Percentiles rank a stretch among this genome's conserved stretches.
Conservation (phyloP, 306 rosid genomes). For the Cicer pinnatifidum region DNA sequence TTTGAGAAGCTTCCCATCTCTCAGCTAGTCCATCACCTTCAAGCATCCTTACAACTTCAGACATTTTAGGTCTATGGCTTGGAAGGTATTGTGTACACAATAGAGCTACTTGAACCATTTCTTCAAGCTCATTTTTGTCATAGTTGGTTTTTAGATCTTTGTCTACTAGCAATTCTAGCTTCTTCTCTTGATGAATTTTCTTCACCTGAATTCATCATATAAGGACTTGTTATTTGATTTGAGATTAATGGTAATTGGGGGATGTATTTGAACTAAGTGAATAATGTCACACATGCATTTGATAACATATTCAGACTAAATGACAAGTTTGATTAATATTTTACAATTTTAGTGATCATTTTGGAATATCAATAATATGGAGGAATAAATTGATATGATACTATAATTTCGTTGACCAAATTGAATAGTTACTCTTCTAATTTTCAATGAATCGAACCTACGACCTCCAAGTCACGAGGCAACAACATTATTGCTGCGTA, state of each 20-base stretch:
- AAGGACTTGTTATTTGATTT: conserved; percentile 19
- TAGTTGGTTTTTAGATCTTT: conserved; percentile 57
- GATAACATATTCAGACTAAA: too few species aligned
- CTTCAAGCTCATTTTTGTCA: conserved; percentile 58
- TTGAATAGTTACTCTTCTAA: not conserved
- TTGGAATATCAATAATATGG: too few species aligned
- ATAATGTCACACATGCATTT: too few species aligned
- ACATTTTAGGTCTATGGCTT: conserved; percentile 58
- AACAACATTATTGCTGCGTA: not conserved
- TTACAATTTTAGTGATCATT: too few species aligned
- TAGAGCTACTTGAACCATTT: conserved; percentile 61
- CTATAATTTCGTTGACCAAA: too few species aligned
- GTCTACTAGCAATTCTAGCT: conserved; percentile 58
- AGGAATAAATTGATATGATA: too few species aligned
- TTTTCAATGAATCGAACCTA: not conserved
- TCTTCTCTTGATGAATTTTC: conserved; percentile 57
- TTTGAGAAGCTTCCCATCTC: conserved; percentile 61
- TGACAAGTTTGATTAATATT: too few species aligned
- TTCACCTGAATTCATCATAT: conserved; percentile 49
- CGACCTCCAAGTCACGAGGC: not conserved
- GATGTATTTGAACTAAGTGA: too few species aligned
- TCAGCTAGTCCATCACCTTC: conserved; percentile 65
- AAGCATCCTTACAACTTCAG: conserved; percentile 59
- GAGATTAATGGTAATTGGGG: not conserved
- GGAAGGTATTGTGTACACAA: conserved; percentile 59